These are phyloP conservation scores for Excoecaria cochinchinensis DNA, from an alignment of 345 rosid species.

Conservation along the genomic window DNA sequence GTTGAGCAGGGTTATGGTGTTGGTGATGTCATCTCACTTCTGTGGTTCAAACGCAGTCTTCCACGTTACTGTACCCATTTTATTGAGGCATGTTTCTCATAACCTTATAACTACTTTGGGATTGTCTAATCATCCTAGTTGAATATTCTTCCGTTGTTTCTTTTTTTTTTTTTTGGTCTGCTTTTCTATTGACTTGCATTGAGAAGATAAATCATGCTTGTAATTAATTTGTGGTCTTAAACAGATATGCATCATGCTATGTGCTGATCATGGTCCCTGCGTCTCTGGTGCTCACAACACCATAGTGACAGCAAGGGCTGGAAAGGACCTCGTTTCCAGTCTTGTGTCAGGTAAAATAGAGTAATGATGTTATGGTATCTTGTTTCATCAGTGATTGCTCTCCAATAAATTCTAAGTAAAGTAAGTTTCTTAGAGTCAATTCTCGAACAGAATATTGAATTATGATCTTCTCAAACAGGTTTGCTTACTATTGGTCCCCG, in stretches of 20 bases:
- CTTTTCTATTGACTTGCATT: background rate
- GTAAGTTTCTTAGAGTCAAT: conserved; percentile 3
- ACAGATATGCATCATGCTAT: conserved; percentile 94
- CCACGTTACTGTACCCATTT: conserved; percentile 92
- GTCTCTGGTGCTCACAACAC: conserved; percentile 97
- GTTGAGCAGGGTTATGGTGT: conserved; percentile 87
- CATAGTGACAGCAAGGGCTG: conserved; percentile 97
- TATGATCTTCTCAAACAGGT: conserved; percentile 49
- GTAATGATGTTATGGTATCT: conserved; percentile 3
- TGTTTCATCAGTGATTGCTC: background rate
- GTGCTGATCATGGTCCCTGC: conserved; percentile 98
- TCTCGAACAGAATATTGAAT: conserved; percentile 4
- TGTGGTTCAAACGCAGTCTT: conserved; percentile 98
- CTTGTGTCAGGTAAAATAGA: conserved; percentile 72
- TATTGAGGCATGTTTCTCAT: conserved; percentile 60
- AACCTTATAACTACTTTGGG: background rate
- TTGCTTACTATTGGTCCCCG: conserved; percentile 95
- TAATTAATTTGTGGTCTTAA: conserved; percentile 20
- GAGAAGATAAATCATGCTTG: background rate
- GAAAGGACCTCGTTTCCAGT: conserved; percentile 97
- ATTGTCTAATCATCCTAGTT: conserved; percentile 5
- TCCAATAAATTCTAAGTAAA: background rate
- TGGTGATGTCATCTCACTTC: conserved; percentile 93
- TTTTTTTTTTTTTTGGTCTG: background rate
- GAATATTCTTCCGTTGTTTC: background rate